Percentiles rank a stretch among this genome's conserved stretches.
phyloP scores from a whole-genome alignment of 1,284 basidiomycete genomes.

The Ceratobasidium theobromae region DNA sequence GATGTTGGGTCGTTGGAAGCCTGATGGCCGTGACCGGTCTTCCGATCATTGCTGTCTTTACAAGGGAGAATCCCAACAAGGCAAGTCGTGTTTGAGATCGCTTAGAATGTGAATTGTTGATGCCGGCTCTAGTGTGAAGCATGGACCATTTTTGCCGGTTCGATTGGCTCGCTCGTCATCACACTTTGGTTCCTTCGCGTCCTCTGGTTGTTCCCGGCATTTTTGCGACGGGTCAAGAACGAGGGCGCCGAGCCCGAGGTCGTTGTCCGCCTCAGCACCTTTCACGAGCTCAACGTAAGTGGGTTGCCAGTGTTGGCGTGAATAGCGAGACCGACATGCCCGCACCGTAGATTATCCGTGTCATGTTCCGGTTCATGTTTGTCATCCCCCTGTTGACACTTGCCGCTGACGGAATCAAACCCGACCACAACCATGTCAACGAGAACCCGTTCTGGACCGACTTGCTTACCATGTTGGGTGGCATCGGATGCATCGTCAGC shows the following conservation, averaged over 20 bases:
- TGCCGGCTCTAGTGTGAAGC: conserved; percentile 24
- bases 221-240: conserved; percentile 30
- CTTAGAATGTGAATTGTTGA: no score
- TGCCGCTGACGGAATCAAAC: conserved; percentile 33
- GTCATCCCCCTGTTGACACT: conserved; percentile 32
- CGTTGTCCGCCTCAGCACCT: conserved; percentile 35
- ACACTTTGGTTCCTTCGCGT: conserved; percentile 29
- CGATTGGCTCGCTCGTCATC: conserved; percentile 27
- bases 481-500: conserved; percentile 69
- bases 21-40: conserved; percentile 27
- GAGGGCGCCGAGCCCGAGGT: conserved; percentile 36
- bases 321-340: not conserved
- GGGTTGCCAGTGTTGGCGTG: not conserved
- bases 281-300: conserved; percentile 36
- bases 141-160: conserved; percentile 33
- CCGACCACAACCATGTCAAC: conserved; percentile 17
- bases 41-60: conserved; percentile 32
- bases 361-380: conserved; percentile 36
- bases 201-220: conserved; percentile 33
- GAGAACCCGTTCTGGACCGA: conserved; percentile 46
- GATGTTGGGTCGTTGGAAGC: conserved; percentile 33
- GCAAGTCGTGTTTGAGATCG: not conserved
- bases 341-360: conserved; percentile 32
- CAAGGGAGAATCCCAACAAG: conserved; percentile 30
- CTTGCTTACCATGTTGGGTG: conserved; percentile 65